Conservation (phyloP, 2,329 filamentous ascomycete genomes). For the Dactylella cylindrospora region DNA sequence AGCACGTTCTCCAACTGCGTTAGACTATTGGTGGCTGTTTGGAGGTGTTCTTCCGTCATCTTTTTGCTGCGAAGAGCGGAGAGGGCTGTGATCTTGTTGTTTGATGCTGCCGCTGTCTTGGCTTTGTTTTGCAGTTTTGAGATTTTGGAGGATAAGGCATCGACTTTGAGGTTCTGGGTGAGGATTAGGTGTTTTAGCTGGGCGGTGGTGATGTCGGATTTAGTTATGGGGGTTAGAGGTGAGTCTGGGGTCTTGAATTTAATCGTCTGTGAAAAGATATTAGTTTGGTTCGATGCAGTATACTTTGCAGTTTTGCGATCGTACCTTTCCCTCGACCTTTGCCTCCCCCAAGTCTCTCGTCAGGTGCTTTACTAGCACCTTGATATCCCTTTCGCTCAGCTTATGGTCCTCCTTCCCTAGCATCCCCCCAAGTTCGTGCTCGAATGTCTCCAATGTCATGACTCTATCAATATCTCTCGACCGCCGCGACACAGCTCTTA, state of each 20-base stretch:
- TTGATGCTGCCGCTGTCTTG: conserved; percentile 68
- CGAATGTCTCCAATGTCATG: conserved; percentile 68
- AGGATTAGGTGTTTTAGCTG: conserved; percentile 73
- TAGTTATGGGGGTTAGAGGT: conserved; percentile 61
- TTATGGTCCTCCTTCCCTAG: conserved; percentile 55
- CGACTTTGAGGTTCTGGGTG: conserved; percentile 67
- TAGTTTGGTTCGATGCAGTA: conserved; percentile 55
- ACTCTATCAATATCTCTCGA: conserved; percentile 65
- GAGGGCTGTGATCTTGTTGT: conserved; percentile 74
- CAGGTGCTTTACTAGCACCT: conserved; percentile 70
- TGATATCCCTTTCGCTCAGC: conserved; percentile 66
- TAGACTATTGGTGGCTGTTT: conserved; percentile 71
- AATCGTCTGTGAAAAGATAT: conserved; percentile 68
- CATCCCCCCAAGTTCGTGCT: conserved; percentile 59
- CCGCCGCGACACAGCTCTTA: conserved; percentile 54
- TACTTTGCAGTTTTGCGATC: too few relatives aligned
- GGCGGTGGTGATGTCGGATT: conserved; percentile 79
- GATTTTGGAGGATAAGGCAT: conserved; percentile 63
- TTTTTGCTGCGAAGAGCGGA: conserved; percentile 81
- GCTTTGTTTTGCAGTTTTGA: conserved; percentile 60
- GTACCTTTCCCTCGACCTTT: conserved; percentile 54
- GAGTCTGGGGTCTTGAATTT: conserved; percentile 67
- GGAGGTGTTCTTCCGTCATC: conserved; percentile 71
- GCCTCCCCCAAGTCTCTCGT: conserved; percentile 65
- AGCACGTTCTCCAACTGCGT: conserved; percentile 81